These are phyloP conservation scores for Adansonia digitata DNA, from an alignment of 345 rosid genomes.

Conservation along the genomic window DNA sequence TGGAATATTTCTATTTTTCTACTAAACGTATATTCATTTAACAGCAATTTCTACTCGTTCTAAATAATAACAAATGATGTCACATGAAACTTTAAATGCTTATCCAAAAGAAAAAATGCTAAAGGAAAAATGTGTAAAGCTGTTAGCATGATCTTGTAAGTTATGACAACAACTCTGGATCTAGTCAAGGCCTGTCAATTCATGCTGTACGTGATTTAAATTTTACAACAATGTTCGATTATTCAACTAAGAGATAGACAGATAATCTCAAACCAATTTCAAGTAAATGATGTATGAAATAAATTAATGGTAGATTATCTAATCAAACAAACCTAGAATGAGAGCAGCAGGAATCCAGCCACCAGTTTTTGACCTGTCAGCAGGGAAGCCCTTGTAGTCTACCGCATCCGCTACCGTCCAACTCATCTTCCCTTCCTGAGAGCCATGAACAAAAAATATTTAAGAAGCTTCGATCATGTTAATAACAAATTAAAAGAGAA, in stretches of 20 bases:
- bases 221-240: neutral
- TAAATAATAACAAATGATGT: neutral
- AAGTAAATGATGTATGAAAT: neutral
- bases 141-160: neutral
- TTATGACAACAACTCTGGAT: neutral
- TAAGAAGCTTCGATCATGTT: neutral
- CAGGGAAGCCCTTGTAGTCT: neutral
- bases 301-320: conserved; percentile 1
- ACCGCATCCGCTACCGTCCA: neutral
- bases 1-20: no score
- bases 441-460: neutral
- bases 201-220: neutral
- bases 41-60: neutral
- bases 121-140: no score
- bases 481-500: no score
- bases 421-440: neutral
- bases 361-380: neutral
- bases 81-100: neutral
- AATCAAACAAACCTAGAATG: neutral
- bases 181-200: neutral
- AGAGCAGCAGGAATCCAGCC: neutral
- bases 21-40: neutral
- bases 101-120: neutral
- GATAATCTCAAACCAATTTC: no score
- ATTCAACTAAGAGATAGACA: no score